phyloP scores from a whole-genome alignment of 2,329 filamentous ascomycete species.

The Neonectria hederae region DNA sequence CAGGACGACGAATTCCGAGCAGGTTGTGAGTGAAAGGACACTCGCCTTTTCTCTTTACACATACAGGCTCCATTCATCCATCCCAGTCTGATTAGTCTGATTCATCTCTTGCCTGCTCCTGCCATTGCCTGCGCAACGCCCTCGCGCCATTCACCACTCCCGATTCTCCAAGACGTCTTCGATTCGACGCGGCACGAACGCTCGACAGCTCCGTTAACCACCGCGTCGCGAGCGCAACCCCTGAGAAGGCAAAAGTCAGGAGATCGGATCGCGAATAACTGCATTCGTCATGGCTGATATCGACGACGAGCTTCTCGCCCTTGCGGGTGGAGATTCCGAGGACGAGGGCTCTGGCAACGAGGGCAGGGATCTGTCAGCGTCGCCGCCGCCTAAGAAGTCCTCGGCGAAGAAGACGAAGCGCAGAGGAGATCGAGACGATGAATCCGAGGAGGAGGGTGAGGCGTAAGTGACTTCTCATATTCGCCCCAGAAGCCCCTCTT shows the following conservation, averaged over 20 bases:
- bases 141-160: not conserved
- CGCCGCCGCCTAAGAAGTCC: slow-evolving; percentile 55
- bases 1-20: slow-evolving; percentile 38
- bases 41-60: slow-evolving; percentile 26
- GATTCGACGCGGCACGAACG: slow-evolving; percentile 12
- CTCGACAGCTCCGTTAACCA: not conserved
- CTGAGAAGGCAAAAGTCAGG: slow-evolving; percentile 29
- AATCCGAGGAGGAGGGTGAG: slow-evolving; percentile 70
- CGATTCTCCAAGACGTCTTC: not conserved
- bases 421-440: slow-evolving; percentile 54
- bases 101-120: slow-evolving; percentile 15
- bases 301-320: slow-evolving; percentile 91
- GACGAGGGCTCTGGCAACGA: slow-evolving; percentile 65
- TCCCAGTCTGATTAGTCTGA: slow-evolving; percentile 22
- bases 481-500: not conserved
- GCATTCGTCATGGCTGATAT: slow-evolving; percentile 78
- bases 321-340: slow-evolving; percentile 81
- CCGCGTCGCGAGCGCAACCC: slow-evolving; percentile 28
- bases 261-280: slow-evolving; percentile 9
- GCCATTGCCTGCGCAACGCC: slow-evolving; percentile 15
- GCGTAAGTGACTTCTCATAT: slow-evolving; percentile 48
- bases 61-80: slow-evolving; percentile 29
- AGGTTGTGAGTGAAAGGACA: slow-evolving; percentile 31
- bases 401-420: slow-evolving; percentile 59
- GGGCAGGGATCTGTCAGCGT: slow-evolving; percentile 65